Conservation (phyloP, 805 yeast genomes). For the Myxozyma geophila region DNA sequence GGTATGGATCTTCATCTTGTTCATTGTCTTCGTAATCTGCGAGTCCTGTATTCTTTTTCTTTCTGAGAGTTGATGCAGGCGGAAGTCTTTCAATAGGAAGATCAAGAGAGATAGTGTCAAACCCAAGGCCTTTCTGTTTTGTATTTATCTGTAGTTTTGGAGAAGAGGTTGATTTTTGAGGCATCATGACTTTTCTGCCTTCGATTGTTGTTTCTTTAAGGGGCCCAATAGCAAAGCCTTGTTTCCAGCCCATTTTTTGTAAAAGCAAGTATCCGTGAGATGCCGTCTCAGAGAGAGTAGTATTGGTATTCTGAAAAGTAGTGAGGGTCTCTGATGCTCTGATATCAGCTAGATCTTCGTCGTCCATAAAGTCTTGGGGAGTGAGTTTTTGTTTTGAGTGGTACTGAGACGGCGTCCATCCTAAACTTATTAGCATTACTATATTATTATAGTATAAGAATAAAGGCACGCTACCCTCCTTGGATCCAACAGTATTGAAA, state of each 20-base stretch:
- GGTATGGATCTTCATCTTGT: constrained; percentile 36
- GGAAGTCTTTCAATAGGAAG: not conserved
- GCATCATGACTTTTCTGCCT: constrained; percentile 28
- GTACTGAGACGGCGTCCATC: constrained; percentile 43
- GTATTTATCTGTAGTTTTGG: not conserved
- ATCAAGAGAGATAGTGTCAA: not conserved
- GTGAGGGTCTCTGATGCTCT: constrained; percentile 35
- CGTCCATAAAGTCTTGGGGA: constrained; percentile 46
- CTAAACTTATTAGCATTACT: constrained; percentile 7
- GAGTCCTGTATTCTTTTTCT: constrained; percentile 33
- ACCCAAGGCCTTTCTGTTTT: not conserved
- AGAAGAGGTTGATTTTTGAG: constrained; percentile 9
- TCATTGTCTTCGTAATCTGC: constrained; percentile 39
- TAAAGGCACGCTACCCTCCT: constrained; percentile 43
- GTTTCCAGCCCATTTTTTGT: constrained; percentile 78
- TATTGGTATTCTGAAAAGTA: too few species aligned
- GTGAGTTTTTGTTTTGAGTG: constrained; percentile 34
- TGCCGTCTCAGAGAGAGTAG: constrained; percentile 46
- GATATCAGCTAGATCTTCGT: constrained; percentile 41
- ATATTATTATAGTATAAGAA: too few species aligned
- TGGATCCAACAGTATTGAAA: constrained; percentile 45
- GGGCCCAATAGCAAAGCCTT: constrained; percentile 82
- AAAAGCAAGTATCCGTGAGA: constrained; percentile 74
- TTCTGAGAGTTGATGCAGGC: constrained; percentile 17
- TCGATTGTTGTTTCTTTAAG: constrained; percentile 62